Percentiles rank a stretch among this genome's conserved stretches.
phyloP scores from a whole-genome alignment of 345 rosid genomes.

The Trapa incisa region DNA sequence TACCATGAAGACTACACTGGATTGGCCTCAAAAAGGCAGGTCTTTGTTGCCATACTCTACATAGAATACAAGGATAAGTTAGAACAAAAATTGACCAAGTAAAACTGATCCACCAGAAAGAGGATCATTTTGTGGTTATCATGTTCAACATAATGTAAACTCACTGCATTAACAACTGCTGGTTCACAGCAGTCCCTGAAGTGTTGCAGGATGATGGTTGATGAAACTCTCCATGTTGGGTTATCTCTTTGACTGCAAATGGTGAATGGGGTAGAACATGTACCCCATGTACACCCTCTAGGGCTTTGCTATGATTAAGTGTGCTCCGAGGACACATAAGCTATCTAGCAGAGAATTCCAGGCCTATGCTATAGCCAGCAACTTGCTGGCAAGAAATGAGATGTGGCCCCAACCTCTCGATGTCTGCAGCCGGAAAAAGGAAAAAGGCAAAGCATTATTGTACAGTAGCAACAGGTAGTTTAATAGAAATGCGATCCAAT shows the following conservation, averaged over 20 bases:
- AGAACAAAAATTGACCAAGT: background rate
- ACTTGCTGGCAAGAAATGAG: conserved; percentile 22
- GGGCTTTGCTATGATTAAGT: conserved; percentile 35
- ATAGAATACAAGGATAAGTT: background rate
- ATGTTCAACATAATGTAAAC: conserved; percentile 5
- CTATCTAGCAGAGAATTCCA: conserved; percentile 9
- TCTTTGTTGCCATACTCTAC: conserved; percentile 82
- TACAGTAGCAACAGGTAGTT: background rate
- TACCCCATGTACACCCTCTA: conserved; percentile 68
- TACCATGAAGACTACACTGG: conserved; percentile 49
- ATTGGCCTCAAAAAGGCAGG: conserved; percentile 84
- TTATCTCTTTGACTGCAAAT: conserved; percentile 34
- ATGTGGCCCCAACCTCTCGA: conserved; percentile 9
- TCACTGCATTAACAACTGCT: conserved; percentile 49
- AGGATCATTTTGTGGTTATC: background rate
- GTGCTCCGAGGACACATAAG: conserved; percentile 41
- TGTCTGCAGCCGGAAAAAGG: conserved; percentile 9
- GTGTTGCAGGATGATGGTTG: conserved; percentile 23
- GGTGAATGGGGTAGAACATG: conserved; percentile 64
- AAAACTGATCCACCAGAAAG: background rate
- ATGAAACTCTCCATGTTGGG: conserved; percentile 31
- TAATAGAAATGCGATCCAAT: background rate
- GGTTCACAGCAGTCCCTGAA: conserved; percentile 33
- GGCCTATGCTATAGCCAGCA: conserved; percentile 27
- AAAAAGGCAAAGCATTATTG: background rate